phyloP scores from a whole-genome alignment of 2,329 filamentous ascomycete species.

The Ceratocystis harringtonii region DNA sequence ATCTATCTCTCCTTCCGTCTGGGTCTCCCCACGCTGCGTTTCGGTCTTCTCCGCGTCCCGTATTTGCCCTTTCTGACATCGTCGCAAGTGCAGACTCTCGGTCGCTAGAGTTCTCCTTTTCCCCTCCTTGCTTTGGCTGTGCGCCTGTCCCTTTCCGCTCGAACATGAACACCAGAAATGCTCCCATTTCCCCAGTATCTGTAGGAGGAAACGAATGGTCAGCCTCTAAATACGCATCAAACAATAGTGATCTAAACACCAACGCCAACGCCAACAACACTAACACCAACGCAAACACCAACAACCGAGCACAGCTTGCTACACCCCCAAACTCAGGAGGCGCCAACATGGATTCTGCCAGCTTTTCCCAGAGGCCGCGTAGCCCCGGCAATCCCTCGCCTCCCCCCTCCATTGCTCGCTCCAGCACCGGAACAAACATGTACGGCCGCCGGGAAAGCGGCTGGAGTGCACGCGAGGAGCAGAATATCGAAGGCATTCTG shows the following conservation, averaged over 20 bases:
- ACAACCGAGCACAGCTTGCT: conserved; percentile 43
- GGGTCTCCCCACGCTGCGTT: neutral
- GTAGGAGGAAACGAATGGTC: conserved; percentile 75
- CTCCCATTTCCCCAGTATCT: conserved; percentile 68
- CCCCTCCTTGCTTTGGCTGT: neutral
- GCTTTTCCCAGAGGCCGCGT: conserved; percentile 40
- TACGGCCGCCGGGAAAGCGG: conserved; percentile 55
- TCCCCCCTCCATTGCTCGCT: conserved; percentile 73
- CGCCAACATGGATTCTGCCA: conserved; percentile 45
- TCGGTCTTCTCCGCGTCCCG: too few species aligned
- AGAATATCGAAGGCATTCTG: conserved; percentile 43
- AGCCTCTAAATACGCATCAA: conserved; percentile 45
- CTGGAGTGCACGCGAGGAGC: conserved; percentile 44
- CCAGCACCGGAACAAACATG: conserved; percentile 61
- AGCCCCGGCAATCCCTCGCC: conserved; percentile 58
- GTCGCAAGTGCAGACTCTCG: neutral
- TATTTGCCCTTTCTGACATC: too few species aligned
- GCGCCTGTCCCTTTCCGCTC: neutral
- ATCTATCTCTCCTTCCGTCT: neutral
- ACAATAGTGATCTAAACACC: conserved; percentile 31
- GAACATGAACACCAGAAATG: conserved; percentile 59
- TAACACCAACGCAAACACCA: conserved; percentile 37
- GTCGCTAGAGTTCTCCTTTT: neutral
- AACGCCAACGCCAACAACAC: conserved; percentile 38
- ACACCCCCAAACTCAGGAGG: conserved; percentile 57